phyloP scores from a whole-genome alignment of 768 basidiomycete genomes.

The Megacollybia marginata region DNA sequence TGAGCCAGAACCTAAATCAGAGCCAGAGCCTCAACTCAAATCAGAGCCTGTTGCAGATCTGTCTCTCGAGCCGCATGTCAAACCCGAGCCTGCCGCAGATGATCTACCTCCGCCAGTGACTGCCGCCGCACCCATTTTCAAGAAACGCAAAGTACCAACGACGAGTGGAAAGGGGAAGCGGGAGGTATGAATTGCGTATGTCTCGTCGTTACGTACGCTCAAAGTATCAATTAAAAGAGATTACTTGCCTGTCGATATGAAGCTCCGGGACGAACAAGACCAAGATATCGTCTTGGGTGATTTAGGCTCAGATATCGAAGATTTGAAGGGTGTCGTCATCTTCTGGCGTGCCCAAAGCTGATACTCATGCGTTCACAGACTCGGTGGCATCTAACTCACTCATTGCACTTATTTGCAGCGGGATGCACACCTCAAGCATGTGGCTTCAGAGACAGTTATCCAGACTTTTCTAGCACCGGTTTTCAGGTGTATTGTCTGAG shows the following conservation, averaged over 20 bases:
- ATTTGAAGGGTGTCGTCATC: too few species aligned
- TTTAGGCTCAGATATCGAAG: too few species aligned
- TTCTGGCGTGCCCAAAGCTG: conserved; percentile 79
- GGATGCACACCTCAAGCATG: conserved; percentile 94
- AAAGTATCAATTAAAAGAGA: too few species aligned
- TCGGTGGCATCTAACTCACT: not conserved
- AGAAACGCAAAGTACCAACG: conserved; percentile 23
- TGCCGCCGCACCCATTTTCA: conserved; percentile 16
- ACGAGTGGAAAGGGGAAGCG: conserved; percentile 22
- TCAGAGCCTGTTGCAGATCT: conserved; percentile 3
- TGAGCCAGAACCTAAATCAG: conserved; percentile 4
- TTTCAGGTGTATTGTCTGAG: conserved; percentile 83
- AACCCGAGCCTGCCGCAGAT: not conserved
- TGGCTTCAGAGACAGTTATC: conserved; percentile 80
- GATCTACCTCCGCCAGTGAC: conserved; percentile 2
- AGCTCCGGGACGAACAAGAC: too few species aligned
- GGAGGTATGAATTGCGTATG: conserved; percentile 10
- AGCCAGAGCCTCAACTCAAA: conserved; percentile 3
- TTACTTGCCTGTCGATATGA: too few species aligned
- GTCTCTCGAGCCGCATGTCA: conserved; percentile 7
- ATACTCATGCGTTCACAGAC: conserved; percentile 55
- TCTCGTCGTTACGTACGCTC: too few species aligned
- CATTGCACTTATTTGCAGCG: conserved; percentile 30
- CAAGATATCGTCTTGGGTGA: too few species aligned
- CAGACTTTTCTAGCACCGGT: conserved; percentile 50